Conservation (phyloP, 805 yeast species). For the Kazachstania martiniae region DNA sequence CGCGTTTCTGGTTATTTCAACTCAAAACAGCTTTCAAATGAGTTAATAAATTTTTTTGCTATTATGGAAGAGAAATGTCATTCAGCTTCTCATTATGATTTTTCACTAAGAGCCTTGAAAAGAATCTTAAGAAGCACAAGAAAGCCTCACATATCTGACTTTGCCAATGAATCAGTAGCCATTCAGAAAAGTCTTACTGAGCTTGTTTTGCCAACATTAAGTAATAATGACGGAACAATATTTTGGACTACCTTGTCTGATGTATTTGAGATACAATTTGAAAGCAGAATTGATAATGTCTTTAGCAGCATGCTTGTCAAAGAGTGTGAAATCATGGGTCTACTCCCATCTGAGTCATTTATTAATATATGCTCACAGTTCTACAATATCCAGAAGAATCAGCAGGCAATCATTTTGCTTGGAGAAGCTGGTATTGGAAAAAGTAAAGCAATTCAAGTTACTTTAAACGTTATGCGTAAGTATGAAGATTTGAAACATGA, state of each 20-base stretch:
- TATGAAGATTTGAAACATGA: conserved; percentile 30
- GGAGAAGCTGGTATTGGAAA: conserved; percentile 77
- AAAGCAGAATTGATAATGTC: conserved; percentile 3
- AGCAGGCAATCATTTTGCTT: conserved; percentile 73
- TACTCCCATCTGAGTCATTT: conserved; percentile 32
- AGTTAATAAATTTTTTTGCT: conserved; percentile 45
- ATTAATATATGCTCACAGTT: conserved; percentile 49
- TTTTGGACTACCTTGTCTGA: conserved; percentile 18
- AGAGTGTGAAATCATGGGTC: conserved; percentile 28
- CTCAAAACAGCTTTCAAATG: conserved; percentile 35
- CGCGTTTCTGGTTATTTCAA: conserved; percentile 57
- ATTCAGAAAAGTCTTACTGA: not conserved
- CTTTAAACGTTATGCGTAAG: conserved; percentile 34
- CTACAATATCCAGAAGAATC: conserved; percentile 45
- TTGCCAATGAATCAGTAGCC: not conserved
- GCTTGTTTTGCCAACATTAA: conserved; percentile 56
- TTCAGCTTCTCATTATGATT: conserved; percentile 70
- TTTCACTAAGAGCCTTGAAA: conserved; percentile 78
- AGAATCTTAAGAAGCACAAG: conserved; percentile 33
- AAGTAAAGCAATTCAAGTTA: conserved; percentile 39
- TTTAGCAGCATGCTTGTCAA: conserved; percentile 14
- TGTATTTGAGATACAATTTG: not conserved
- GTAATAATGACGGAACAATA: conserved; percentile 37
- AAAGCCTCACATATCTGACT: not conserved
- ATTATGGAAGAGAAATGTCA: conserved; percentile 34